phyloP scores from a whole-genome alignment of 208 protist species.

The Vickermania spadyakhi region DNA sequence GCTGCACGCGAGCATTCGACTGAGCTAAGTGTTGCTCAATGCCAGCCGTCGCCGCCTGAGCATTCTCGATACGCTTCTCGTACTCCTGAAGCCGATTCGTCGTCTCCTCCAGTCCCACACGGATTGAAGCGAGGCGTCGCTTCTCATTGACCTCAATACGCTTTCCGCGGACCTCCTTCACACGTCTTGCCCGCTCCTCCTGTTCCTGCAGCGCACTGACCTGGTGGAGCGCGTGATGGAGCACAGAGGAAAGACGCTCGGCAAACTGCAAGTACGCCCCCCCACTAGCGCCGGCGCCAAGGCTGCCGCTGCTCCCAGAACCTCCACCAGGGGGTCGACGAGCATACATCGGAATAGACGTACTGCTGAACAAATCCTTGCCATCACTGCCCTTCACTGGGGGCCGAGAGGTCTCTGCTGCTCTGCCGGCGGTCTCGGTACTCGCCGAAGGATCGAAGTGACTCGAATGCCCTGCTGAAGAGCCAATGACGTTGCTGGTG shows the following conservation, averaged over 20 bases:
- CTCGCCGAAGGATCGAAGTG: too few species aligned
- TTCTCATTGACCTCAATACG: conserved; percentile 68
- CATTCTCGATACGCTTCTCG: conserved; percentile 77
- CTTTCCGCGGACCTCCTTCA: conserved; percentile 53
- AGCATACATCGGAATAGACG: too few species aligned
- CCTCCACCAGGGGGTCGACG: too few species aligned
- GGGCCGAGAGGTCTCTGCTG: too few species aligned
- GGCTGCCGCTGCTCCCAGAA: too few species aligned
- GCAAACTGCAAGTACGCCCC: conserved; percentile 30
- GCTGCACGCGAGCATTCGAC: conserved; percentile 72
- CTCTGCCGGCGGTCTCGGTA: too few species aligned
- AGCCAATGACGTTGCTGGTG: too few species aligned
- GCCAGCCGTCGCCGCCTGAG: conserved; percentile 66
- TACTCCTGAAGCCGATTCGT: conserved; percentile 59
- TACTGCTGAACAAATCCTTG: too few species aligned
- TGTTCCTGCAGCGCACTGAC: conserved; percentile 43
- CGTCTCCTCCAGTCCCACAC: conserved; percentile 72
- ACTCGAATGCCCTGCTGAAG: too few species aligned
- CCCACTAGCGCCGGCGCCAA: too few species aligned
- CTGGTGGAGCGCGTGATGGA: conserved; percentile 37
- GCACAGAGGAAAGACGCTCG: conserved; percentile 22
- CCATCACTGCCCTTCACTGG: too few species aligned
- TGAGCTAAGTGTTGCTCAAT: conserved; percentile 82
- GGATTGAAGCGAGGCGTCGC: conserved; percentile 52
- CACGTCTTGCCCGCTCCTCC: conserved; percentile 31